Evolutionary conservation across 305 asterid species (phyloP).

Genomic region (Fraxinus floribunda): DNA sequence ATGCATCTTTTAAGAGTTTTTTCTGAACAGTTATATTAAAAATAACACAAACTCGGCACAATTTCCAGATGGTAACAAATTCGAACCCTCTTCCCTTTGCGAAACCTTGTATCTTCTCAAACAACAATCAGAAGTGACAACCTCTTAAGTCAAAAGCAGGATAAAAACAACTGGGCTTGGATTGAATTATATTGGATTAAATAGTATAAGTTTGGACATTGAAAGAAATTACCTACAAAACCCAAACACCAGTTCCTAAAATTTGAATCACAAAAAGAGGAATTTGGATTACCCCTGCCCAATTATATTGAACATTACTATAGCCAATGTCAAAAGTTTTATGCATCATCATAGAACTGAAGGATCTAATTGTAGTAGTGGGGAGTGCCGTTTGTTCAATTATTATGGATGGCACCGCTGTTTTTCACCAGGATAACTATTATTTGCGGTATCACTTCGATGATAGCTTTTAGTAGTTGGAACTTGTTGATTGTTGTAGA

Average conservation of each 20-base stretch:
- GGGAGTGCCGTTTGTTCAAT: background rate
- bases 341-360: background rate
- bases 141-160: background rate
- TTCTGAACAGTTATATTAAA: background rate
- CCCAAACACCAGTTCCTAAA: background rate
- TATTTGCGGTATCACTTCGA: background rate
- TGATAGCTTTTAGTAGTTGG: background rate
- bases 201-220: background rate
- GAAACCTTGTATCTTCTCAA: background rate
- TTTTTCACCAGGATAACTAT: background rate
- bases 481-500: background rate
- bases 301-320: background rate
- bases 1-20: background rate
- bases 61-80: background rate
- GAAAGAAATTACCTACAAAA: background rate
- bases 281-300: background rate
- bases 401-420: background rate
- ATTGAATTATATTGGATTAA: background rate
- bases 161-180: background rate
- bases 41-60: background rate
- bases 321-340: background rate
- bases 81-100: background rate
- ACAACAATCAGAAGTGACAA: background rate
- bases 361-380: background rate
- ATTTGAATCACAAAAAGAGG: background rate